Evolutionary conservation across 192 early-diverging fungal genomes (phyloP).

Genomic region (Coemansia guatemalensis): DNA sequence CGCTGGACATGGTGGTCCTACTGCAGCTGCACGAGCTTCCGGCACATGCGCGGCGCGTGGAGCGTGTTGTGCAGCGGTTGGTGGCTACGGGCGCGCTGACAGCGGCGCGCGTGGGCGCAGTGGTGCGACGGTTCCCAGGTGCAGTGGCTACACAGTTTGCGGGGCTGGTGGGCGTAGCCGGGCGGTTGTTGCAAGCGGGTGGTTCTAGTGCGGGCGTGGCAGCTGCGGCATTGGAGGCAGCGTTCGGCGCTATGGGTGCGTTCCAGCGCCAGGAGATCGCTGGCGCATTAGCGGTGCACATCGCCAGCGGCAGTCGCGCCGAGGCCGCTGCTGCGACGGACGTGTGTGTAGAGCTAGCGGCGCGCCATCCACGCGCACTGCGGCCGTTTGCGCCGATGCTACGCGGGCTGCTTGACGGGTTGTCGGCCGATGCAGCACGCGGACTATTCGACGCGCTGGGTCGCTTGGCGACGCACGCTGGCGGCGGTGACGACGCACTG

Average conservation of each 20-base stretch:
- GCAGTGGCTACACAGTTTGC: constrained; percentile 41
- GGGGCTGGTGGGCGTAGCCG: constrained; percentile 58
- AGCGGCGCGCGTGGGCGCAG: too few species aligned
- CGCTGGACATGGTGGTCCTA: constrained; percentile 50
- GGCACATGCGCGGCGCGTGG: constrained; percentile 37
- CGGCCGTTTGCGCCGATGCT: constrained; percentile 66
- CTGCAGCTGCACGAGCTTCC: constrained; percentile 43
- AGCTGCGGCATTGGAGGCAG: constrained; percentile 16
- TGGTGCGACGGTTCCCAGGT: constrained; percentile 17
- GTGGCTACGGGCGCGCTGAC: too few species aligned
- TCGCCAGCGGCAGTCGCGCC: constrained; percentile 65
- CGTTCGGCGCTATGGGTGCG: constrained; percentile 53
- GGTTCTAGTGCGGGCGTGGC: constrained; percentile 45
- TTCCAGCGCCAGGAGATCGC: constrained; percentile 79
- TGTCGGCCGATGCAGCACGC: constrained; percentile 18
- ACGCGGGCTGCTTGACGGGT: constrained; percentile 70
- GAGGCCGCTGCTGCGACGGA: constrained; percentile 66
- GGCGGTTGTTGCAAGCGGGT: constrained; percentile 58
- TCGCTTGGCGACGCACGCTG: constrained; percentile 48
- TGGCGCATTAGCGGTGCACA: constrained; percentile 73
- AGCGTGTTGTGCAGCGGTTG: constrained; percentile 1
- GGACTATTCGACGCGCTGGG: constrained; percentile 63
- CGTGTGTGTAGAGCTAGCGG: constrained; percentile 57
- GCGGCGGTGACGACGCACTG: constrained; percentile 48
- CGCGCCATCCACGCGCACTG: constrained; percentile 50